Base-by-base conservation (phyloP, 1,284 basidiomycete species). In the Abortiporus biennis region DNA sequence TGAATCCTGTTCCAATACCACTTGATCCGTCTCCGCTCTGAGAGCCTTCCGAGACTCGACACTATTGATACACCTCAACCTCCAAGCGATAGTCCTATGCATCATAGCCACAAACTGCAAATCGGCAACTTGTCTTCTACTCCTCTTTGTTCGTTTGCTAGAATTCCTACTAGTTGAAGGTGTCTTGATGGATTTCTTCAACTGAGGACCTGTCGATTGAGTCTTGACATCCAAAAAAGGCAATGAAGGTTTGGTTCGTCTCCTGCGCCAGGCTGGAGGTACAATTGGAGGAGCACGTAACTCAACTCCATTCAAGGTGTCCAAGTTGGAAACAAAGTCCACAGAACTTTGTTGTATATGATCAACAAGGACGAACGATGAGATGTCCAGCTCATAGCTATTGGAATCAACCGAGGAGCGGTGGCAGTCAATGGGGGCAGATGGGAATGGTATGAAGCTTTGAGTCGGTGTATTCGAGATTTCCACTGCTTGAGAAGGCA, bases 51-150 rank as follows among this genome's bases (percentile, higher is more conserved):
- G 11, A 38, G 48, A 50, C 19, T 39, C 46, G 6, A 34, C 24
- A 27, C 32, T 37, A 21, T 21, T 21, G 16, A 40, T 19, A 16
- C 6, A 17, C 3, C 50, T 35, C 20, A 59, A 50, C 24, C 51
- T 47, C 16, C 51, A 45, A 13, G 55, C 42, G 44, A 71, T 60
- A 40, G 65, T 71, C 41, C 65, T 57, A 45, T 68, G 66, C 33
- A 72, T 52, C 5, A 67, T 56, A 1, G 63, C 66, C 36, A 63
- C 52, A 56, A 69, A 69, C 46, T 62, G 61, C 15, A 67, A 50
- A 38, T 72, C 69, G 13, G 57, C 58, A 1, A 60, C 51, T 12
- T 61, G 57, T 15, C 58, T 64, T 45, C 49, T 63, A 41, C 57
- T 59, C 51, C 62, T 69, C 41, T 58, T 61, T 12, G 54, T 51